These are phyloP conservation scores for Penstemon davidsonii DNA, from an alignment of 257 asterid genomes.

Conservation along the genomic window DNA sequence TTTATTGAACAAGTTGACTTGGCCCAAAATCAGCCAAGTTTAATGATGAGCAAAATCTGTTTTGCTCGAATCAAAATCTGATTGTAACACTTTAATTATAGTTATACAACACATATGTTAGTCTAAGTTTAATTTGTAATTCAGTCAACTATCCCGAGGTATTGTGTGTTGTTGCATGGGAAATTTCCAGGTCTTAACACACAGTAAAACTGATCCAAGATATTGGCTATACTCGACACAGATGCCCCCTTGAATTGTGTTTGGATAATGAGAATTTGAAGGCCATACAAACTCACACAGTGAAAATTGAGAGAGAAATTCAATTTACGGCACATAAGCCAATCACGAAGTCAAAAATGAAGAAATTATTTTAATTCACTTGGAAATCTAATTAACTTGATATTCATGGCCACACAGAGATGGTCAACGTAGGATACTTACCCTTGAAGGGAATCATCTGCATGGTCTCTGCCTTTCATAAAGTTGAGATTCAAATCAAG, in stretches of 20 bases:
- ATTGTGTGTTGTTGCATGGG: not conserved
- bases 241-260: not conserved
- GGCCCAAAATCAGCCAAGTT: not conserved
- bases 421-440: slow-evolving; percentile 34
- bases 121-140: not conserved
- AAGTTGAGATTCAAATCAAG: slow-evolving; percentile 80
- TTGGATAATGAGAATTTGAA: not conserved
- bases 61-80: no score
- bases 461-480: slow-evolving; percentile 97
- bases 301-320: not conserved
- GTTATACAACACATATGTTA: no score
- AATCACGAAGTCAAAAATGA: not conserved
- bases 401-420: slow-evolving; percentile 1
- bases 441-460: slow-evolving; percentile 92
- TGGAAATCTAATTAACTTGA: not conserved
- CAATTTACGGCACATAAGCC: not conserved
- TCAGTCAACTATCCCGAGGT: not conserved
- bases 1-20: not conserved
- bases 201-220: no score
- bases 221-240: not conserved
- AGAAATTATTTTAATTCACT: not conserved
- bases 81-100: no score
- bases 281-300: not conserved
- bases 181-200: not conserved
- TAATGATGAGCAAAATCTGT: not conserved